A percentile compares a stretch with the other conserved stretches of the same genome.
Evolutionary conservation across 352 stramenopile species (phyloP).

Genomic region (Phytophthora sp.): DNA sequence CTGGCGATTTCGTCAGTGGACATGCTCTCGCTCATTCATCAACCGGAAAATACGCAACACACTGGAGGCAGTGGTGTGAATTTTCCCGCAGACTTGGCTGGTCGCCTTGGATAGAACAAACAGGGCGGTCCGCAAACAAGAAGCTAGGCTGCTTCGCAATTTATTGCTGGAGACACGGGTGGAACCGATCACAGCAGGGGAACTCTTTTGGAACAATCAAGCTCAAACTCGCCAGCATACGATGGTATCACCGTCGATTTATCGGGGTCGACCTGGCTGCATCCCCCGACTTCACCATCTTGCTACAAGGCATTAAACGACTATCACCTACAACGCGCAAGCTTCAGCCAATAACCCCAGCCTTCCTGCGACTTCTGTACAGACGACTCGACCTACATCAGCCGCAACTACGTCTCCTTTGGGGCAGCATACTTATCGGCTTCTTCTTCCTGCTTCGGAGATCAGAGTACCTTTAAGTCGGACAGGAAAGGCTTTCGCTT

Average conservation of each 20-base stretch:
- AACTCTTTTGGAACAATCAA: slow-evolving; percentile 26
- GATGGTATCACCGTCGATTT: slow-evolving; percentile 25
- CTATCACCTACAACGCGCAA: slow-evolving; percentile 22
- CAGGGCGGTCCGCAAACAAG: background rate
- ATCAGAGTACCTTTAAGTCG: slow-evolving; percentile 21
- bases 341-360: slow-evolving; percentile 27
- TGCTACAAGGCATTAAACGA: slow-evolving; percentile 25
- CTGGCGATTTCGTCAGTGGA: slow-evolving; percentile 5
- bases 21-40: background rate
- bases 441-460: slow-evolving; percentile 33
- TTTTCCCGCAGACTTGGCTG: background rate
- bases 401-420: slow-evolving; percentile 23
- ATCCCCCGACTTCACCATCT: slow-evolving; percentile 5
- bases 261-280: slow-evolving; percentile 2
- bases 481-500: slow-evolving; percentile 3
- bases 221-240: slow-evolving; percentile 17
- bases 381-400: background rate
- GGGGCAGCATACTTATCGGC: slow-evolving; percentile 23
- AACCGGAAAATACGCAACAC: background rate
- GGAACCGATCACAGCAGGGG: slow-evolving; percentile 3
- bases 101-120: slow-evolving; percentile 1
- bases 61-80: slow-evolving; percentile 7
- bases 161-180: slow-evolving; percentile 20
- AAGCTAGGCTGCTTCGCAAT: slow-evolving; percentile 17
- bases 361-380: slow-evolving; percentile 22